These are phyloP conservation scores for Suhomyces choctaworum DNA, from an alignment of 1,139 yeast species.

Conservation along the genomic window DNA sequence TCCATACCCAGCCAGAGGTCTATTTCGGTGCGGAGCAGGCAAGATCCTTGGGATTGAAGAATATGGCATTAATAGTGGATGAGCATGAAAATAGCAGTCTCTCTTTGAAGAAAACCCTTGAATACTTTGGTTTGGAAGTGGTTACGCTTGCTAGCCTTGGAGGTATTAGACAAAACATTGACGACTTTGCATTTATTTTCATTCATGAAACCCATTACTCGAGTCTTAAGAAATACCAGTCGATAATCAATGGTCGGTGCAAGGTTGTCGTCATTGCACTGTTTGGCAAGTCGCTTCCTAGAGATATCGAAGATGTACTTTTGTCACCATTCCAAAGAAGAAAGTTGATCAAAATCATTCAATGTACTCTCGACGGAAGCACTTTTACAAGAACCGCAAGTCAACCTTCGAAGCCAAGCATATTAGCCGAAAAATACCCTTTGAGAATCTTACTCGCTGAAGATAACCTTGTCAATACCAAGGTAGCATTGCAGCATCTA, in stretches of 20 bases:
- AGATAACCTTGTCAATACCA: conserved; percentile 52
- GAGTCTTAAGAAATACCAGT: conserved; percentile 13
- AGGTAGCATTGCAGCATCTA: conserved; percentile 53
- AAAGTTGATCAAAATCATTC: conserved; percentile 26
- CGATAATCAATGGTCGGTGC: conserved; percentile 13
- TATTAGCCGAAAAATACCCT: conserved; percentile 34
- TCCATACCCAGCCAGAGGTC: conserved; percentile 20
- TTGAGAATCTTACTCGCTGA: conserved; percentile 52
- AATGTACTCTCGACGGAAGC: background rate
- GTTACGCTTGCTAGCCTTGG: conserved; percentile 10
- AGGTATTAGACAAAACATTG: conserved; percentile 11
- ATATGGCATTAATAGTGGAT: conserved; percentile 38
- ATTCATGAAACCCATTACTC: conserved; percentile 22
- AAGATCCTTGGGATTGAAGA: conserved; percentile 10
- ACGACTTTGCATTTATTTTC: conserved; percentile 19
- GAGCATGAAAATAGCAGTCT: conserved; percentile 31
- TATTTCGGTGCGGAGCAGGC: conserved; percentile 19
- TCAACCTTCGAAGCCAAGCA: background rate
- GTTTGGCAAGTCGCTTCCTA: conserved; percentile 33
- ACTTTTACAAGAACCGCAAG: background rate
- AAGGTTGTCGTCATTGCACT: conserved; percentile 26
- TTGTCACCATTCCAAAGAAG: conserved; percentile 37
- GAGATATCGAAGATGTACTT: conserved; percentile 27
- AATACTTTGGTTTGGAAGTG: conserved; percentile 38
- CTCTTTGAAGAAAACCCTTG: conserved; percentile 31